phyloP scores from a whole-genome alignment of 345 rosid genomes.

The Clausena lansium region DNA sequence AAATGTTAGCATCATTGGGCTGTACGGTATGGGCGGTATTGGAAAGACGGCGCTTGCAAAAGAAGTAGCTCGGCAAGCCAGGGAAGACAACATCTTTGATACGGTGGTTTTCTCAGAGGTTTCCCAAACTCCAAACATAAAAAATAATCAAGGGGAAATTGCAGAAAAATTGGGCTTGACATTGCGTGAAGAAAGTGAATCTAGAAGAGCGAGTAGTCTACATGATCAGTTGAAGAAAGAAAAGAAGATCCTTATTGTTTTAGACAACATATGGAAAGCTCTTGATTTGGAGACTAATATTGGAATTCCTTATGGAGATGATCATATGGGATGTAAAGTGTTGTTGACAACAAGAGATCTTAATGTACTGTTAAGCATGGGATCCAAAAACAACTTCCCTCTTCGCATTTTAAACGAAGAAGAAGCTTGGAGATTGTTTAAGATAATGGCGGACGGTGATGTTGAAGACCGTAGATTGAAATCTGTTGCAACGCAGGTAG shows the following conservation, averaged over 20 bases:
- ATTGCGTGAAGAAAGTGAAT: too few relatives aligned
- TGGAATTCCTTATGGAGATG: neutral
- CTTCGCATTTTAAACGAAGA: neutral
- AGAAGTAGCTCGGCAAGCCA: neutral
- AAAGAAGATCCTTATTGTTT: neutral
- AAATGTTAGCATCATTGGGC: neutral
- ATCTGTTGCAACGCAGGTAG: slow-evolving; percentile 10
- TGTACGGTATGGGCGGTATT: too few relatives aligned
- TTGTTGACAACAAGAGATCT: neutral
- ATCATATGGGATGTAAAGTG: neutral
- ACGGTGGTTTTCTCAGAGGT: neutral
- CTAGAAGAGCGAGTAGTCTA: too few relatives aligned
- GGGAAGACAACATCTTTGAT: neutral
- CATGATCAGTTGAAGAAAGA: neutral
- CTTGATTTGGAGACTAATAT: neutral
- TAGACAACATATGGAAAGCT: neutral
- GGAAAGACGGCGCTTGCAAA: neutral
- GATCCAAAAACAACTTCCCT: neutral
- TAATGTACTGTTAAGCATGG: neutral
- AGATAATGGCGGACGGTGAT: neutral
- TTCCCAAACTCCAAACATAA: too few relatives aligned
- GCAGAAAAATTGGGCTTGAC: too few relatives aligned
- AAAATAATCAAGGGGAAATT: too few relatives aligned
- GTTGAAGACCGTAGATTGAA: neutral
- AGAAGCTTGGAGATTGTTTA: neutral